Conservation (phyloP, 305 asterid genomes). For the Solanum aculeatissimum region DNA sequence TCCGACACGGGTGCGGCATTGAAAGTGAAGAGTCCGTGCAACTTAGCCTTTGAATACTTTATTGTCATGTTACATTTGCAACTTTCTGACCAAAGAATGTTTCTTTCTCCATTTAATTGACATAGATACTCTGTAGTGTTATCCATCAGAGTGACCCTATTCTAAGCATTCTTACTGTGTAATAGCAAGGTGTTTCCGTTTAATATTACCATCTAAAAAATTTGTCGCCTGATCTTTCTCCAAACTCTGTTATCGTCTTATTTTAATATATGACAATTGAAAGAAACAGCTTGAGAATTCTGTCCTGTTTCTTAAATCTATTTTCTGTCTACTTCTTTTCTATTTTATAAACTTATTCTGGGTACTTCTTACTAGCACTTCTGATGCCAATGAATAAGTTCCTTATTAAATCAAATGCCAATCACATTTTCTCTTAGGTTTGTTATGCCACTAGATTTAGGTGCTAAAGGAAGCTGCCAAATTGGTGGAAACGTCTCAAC, state of each 20-base stretch:
- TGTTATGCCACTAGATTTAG: conserved; percentile 97
- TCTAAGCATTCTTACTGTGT: not conserved
- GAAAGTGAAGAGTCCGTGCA: no score
- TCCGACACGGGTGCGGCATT: no score
- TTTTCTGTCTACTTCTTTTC: not conserved
- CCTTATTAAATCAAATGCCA: not conserved
- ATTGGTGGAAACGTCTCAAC: conserved; percentile 97
- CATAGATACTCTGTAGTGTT: not conserved
- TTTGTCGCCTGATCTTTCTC: not conserved
- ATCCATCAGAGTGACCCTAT: not conserved
- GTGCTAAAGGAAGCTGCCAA: conserved; percentile 99
- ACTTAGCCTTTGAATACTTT: not conserved
- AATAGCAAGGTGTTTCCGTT: not conserved
- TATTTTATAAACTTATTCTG: not conserved
- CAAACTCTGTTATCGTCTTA: not conserved
- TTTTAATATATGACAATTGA: not conserved
- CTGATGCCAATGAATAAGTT: not conserved
- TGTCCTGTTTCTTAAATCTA: not conserved
- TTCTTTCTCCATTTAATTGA: not conserved
- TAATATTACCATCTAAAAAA: not conserved
- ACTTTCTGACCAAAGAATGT: not conserved
- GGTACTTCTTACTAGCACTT: not conserved
- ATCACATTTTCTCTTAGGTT: conserved; percentile 40
- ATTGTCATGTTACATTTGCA: not conserved
- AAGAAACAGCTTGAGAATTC: not conserved